A percentile compares a stretch with the other conserved stretches of the same genome.
Conservation (phyloP, 2,329 filamentous ascomycete genomes). For the Talaromyces funiculosus region DNA sequence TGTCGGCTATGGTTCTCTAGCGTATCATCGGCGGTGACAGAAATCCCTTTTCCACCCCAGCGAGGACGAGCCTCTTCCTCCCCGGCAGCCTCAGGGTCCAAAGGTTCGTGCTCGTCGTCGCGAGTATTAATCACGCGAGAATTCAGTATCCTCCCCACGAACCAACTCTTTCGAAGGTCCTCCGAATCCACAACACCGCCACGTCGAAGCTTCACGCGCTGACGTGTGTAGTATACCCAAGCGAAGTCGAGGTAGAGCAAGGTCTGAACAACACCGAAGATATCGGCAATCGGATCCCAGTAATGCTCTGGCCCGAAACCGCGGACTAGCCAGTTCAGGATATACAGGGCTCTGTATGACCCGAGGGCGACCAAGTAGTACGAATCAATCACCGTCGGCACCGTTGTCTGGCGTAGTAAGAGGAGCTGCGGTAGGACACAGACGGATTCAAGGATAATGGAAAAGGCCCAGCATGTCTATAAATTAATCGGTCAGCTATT, state of each 20-base stretch:
- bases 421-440: constrained; percentile 88
- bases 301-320: constrained; percentile 53
- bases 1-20: constrained; percentile 20
- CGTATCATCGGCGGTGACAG: constrained; percentile 55
- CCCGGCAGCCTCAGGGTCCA: constrained; percentile 27
- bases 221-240: constrained; percentile 92
- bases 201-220: constrained; percentile 85
- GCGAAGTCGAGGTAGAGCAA: constrained; percentile 89
- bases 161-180: constrained; percentile 77
- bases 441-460: constrained; percentile 83
- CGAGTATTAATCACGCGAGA: constrained; percentile 25
- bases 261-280: constrained; percentile 86
- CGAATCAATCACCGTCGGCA: constrained; percentile 94
- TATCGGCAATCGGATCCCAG: constrained; percentile 67
- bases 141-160: constrained; percentile 73
- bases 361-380: constrained; percentile 87
- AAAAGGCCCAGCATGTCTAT: constrained; percentile 80
- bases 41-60: constrained; percentile 56
- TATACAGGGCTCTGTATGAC: constrained; percentile 81
- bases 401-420: constrained; percentile 86
- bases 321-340: constrained; percentile 82
- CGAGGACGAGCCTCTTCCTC: constrained; percentile 34
- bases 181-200: constrained; percentile 87
- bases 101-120: constrained; percentile 35
- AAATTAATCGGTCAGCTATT: not conserved